Evolutionary conservation across 345 rosid genomes (phyloP).

Genomic region (Pugionium dolabratum): DNA sequence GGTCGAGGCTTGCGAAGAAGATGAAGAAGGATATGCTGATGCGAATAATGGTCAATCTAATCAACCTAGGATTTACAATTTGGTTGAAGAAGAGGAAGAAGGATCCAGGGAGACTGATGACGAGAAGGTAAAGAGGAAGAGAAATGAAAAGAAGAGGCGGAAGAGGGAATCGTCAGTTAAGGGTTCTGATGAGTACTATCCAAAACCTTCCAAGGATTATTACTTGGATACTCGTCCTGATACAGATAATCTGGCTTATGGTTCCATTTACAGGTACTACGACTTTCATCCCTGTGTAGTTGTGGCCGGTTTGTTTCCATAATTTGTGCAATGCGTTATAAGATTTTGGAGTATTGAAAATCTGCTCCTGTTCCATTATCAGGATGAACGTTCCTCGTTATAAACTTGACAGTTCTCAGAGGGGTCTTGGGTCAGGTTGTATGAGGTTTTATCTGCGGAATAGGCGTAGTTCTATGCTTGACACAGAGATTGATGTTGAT

Average conservation of each 20-base stretch:
- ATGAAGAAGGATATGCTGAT: constrained; percentile 42
- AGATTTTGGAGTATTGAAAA: constrained; percentile 14
- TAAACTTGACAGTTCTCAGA: constrained; percentile 50
- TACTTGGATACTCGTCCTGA: constrained; percentile 87
- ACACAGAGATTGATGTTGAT: constrained; percentile 68
- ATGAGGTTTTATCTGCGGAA: constrained; percentile 44
- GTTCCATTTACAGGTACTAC: constrained; percentile 71
- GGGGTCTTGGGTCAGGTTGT: constrained; percentile 38
- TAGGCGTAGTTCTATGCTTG: constrained; percentile 46
- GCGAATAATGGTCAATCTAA: constrained; percentile 6
- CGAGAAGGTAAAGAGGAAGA: constrained; percentile 43
- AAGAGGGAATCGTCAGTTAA: constrained; percentile 47
- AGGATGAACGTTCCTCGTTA: constrained; percentile 91
- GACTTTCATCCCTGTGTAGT: not conserved
- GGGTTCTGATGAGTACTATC: constrained; percentile 50
- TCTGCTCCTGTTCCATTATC: constrained; percentile 24
- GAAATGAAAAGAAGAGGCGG: constrained; percentile 46
- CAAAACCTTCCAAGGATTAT: constrained; percentile 70
- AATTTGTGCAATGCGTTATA: not conserved
- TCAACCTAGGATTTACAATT: constrained; percentile 44
- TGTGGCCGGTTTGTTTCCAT: not conserved
- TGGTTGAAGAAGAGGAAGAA: constrained; percentile 47
- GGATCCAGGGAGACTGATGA: constrained; percentile 39
- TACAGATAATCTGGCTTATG: constrained; percentile 80
- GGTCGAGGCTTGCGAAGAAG: constrained; percentile 36